These are phyloP conservation scores for Tephrocybe sp. DNA, from an alignment of 768 basidiomycete species.

Conservation along the genomic window DNA sequence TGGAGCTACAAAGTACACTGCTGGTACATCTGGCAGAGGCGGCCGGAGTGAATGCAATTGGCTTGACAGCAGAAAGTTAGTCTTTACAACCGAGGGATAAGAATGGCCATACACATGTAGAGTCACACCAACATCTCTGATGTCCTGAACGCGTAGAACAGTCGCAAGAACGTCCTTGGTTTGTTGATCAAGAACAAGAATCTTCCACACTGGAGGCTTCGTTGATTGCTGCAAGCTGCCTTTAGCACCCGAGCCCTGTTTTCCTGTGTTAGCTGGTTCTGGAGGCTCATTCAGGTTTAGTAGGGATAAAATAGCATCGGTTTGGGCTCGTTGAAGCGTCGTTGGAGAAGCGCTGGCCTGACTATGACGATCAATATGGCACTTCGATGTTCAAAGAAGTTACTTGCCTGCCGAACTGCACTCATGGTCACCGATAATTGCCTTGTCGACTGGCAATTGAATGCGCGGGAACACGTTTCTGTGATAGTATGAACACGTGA, in stretches of 20 bases:
- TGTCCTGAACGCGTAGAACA: constrained; percentile 90
- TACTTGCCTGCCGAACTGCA: constrained; percentile 32
- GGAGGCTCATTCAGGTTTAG: constrained; percentile 79
- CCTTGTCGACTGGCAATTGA: neutral
- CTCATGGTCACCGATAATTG: constrained; percentile 27
- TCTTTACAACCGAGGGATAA: constrained; percentile 5
- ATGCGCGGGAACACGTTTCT: constrained; percentile 5
- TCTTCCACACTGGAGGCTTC: constrained; percentile 91
- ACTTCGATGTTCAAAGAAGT: constrained; percentile 8
- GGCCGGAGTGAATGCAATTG: constrained; percentile 90
- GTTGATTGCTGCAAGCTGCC: constrained; percentile 47
- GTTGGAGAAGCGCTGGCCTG: constrained; percentile 34
- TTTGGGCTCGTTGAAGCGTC: constrained; percentile 88
- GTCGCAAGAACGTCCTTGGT: constrained; percentile 97
- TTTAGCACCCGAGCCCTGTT: constrained; percentile 44
- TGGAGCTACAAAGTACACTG: constrained; percentile 94
- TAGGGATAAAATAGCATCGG: constrained; percentile 76
- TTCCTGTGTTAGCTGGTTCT: constrained; percentile 36
- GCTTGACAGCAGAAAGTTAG: constrained; percentile 37
- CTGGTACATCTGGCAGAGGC: constrained; percentile 90
- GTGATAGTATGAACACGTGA: constrained; percentile 13
- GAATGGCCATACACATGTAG: constrained; percentile 80
- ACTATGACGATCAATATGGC: neutral
- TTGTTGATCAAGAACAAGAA: constrained; percentile 89
- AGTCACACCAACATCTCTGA: constrained; percentile 95